Evolutionary conservation across 2,329 filamentous ascomycete genomes (phyloP).

Genomic region (Sphaerulina vaccinii): DNA sequence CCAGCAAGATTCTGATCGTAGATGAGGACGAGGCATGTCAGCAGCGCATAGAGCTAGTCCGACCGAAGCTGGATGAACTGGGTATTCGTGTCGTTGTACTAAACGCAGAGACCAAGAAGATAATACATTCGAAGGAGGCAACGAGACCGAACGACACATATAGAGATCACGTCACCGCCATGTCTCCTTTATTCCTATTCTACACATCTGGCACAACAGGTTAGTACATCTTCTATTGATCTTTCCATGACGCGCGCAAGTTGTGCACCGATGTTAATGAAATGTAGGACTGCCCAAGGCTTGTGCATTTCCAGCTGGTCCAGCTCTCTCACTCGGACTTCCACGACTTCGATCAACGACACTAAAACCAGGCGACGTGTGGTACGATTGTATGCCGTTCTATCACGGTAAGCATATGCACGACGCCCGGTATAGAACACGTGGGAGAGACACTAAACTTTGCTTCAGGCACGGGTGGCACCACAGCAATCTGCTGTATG

Average conservation of each 20-base stretch:
- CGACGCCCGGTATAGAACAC: not conserved
- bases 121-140: slow-evolving; percentile 50
- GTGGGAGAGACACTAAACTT: not conserved
- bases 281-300: slow-evolving; percentile 61
- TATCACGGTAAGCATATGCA: slow-evolving; percentile 56
- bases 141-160: slow-evolving; percentile 57
- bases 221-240: slow-evolving; percentile 41
- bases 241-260: not conserved
- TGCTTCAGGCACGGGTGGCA: slow-evolving; percentile 58
- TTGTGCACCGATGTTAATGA: not conserved
- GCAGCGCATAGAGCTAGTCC: slow-evolving; percentile 56
- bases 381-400: slow-evolving; percentile 75
- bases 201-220: slow-evolving; percentile 79
- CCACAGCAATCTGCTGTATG: slow-evolving; percentile 57
- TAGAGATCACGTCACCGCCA: slow-evolving; percentile 51
- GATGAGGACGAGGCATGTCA: slow-evolving; percentile 52
- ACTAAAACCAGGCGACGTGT: slow-evolving; percentile 55
- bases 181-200: slow-evolving; percentile 62
- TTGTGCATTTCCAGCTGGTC: slow-evolving; percentile 58
- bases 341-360: slow-evolving; percentile 40
- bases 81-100: slow-evolving; percentile 59
- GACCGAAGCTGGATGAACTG: slow-evolving; percentile 51
- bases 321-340: slow-evolving; percentile 43
- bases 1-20: slow-evolving; percentile 46
- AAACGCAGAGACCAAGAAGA: slow-evolving; percentile 48